Evolutionary conservation across 164 flowering plant genomes (phyloP), one percentile per base, ranked within the genome.

Genomic region (Dillenia turbinata): DNA sequence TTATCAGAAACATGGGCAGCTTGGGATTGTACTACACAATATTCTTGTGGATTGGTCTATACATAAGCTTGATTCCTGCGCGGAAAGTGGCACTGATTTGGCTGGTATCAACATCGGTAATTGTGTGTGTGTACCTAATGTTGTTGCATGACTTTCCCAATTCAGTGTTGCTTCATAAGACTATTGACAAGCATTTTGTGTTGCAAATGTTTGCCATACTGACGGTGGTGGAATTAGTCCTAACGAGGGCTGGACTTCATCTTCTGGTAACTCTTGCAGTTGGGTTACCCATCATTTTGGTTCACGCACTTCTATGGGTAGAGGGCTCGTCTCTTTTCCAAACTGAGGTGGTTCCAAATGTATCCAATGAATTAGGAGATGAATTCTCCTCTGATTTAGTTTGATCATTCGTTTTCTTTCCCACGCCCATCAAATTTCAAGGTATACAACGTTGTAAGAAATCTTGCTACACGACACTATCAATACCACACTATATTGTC

Each of bases 241-340:
- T 71, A 9, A 74, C 78, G 1, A 10, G 26, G 1, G 74, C 73
- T 11, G 70, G 10, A 0, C 19, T 74, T 47, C 77, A 77, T 48
- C 75, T 77, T 22, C n/a, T 49, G 1, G 53, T 54, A 14, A 63
- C 72, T 13, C 47, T 73, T 2, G 75, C 56, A 15, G 54, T 64
- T 6, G 54, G 67, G 1, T 10, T 55, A 1, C 78, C 81, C 2
- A 17, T 77, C 0, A 47, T 71, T 57, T 55, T 77, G 63, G 44
- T 67, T 52, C 81, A 74, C 61, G 81, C 81, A 24, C 61, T 61
- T 52, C 52, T 77, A 47, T 33, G 67, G 54, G 59, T 43, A 9
- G 33, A 45, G 57, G 1, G 61, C 62, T 24, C 59, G 52, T 66
- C 45, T 44, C 11, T 51, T 49, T 57, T 59, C 54, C 5, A 44